Percentiles rank a stretch among this genome's conserved stretches.
These are phyloP conservation scores for Lodderomyces oxycetoniae DNA, from an alignment of 1,139 yeast species.

Conservation along the genomic window DNA sequence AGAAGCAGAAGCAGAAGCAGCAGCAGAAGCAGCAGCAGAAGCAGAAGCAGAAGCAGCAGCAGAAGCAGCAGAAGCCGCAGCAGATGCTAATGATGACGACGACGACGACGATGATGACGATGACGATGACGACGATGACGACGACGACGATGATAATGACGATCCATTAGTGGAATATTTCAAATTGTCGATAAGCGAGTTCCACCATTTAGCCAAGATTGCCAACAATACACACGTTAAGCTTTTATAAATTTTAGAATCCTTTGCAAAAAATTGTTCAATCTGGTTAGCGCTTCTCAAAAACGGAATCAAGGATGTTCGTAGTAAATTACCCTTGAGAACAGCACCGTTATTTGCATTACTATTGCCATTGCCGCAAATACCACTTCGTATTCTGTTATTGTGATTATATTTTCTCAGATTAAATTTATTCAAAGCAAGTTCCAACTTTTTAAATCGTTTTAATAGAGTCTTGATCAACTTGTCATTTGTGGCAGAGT, in stretches of 20 bases:
- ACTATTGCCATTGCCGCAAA: background rate
- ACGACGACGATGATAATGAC: conserved; percentile 7
- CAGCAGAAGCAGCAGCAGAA: background rate
- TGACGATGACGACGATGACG: background rate
- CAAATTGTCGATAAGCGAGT: conserved; percentile 44
- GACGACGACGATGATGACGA: conserved; percentile 1
- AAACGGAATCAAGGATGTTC: conserved; percentile 65
- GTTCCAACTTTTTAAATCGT: conserved; percentile 42
- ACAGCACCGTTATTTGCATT: conserved; percentile 27
- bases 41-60: background rate
- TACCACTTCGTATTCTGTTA: too few relatives aligned
- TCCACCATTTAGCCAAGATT: conserved; percentile 65
- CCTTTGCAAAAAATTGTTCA: conserved; percentile 20
- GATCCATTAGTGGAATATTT: conserved; percentile 11
- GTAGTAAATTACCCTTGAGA: conserved; percentile 58
- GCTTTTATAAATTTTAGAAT: conserved; percentile 28
- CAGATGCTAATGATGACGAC: background rate
- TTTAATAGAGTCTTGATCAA: conserved; percentile 29
- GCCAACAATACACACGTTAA: conserved; percentile 33
- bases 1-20: background rate
- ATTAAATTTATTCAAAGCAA: conserved; percentile 44
- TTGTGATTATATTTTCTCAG: conserved; percentile 35
- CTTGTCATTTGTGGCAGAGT: conserved; percentile 18
- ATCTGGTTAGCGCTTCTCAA: conserved; percentile 38
- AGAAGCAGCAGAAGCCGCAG: background rate